phyloP scores from a whole-genome alignment of 1,284 basidiomycete genomes.

The Gymnopus androsaceus region DNA sequence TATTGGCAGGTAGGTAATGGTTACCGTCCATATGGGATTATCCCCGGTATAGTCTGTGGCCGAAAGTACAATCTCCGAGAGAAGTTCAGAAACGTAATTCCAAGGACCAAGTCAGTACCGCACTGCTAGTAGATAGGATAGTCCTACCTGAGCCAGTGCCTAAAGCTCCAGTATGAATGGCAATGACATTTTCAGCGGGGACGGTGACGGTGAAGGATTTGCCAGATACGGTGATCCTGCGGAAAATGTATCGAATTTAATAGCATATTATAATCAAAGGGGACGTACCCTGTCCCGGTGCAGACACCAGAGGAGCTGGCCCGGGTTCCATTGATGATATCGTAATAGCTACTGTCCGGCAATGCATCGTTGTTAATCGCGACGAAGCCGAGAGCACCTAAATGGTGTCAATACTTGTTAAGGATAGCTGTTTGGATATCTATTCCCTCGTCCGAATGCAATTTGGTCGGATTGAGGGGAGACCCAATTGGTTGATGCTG shows the following conservation, averaged over 20 bases:
- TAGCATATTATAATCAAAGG: background rate
- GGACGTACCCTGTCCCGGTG: constrained; percentile 50
- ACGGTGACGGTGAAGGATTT: constrained; percentile 58
- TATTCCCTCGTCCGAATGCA: constrained; percentile 60
- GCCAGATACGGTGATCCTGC: constrained; percentile 53
- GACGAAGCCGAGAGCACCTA: constrained; percentile 57
- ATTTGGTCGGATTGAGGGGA: constrained; percentile 57
- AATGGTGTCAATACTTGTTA: background rate
- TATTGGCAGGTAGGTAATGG: constrained; percentile 50
- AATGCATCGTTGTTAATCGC: constrained; percentile 68
- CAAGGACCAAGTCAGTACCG: background rate
- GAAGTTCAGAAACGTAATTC: background rate
- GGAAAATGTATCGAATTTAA: background rate
- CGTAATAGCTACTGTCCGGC: constrained; percentile 61
- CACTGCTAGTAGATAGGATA: constrained; percentile 1
- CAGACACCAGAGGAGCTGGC: constrained; percentile 43
- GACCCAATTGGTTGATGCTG: constrained; percentile 55
- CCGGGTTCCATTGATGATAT: constrained; percentile 60
- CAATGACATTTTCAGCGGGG: constrained; percentile 55
- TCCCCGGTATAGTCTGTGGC: constrained; percentile 52
- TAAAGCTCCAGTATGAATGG: constrained; percentile 53
- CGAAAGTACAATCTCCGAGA: constrained; percentile 54
- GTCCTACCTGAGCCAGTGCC: constrained; percentile 18
- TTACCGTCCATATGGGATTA: constrained; percentile 57
- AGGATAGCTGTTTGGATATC: background rate